phyloP scores from a whole-genome alignment of 2,329 filamentous ascomycete species.

The Parafenestella ontariensis region DNA sequence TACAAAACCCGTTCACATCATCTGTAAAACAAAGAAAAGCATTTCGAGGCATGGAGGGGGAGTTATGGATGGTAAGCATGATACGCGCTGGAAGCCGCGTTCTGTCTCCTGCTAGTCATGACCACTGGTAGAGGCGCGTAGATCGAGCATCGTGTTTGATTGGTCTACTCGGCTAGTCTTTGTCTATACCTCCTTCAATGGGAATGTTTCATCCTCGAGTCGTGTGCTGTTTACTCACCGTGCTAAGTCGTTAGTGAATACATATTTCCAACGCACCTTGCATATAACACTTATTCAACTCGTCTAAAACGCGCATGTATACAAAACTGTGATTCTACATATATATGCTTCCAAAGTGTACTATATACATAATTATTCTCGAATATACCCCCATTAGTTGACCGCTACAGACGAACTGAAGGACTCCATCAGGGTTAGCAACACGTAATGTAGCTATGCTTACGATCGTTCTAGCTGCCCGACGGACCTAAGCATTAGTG shows the following conservation, averaged over 20 bases:
- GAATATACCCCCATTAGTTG: too few species aligned
- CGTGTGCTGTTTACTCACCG: not conserved
- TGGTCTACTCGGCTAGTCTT: not conserved
- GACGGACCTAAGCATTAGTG: too few species aligned
- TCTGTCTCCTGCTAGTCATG: not conserved
- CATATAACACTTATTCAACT: too few species aligned
- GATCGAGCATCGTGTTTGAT: not conserved
- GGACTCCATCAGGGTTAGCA: too few species aligned
- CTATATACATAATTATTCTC: too few species aligned
- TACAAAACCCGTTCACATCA: slow-evolving; percentile 8
- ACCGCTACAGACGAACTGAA: too few species aligned
- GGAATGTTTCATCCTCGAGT: not conserved
- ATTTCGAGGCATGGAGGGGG: slow-evolving; percentile 27
- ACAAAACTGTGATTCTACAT: too few species aligned
- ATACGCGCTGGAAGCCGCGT: slow-evolving; percentile 6
- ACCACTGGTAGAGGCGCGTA: not conserved
- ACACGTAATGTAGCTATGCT: too few species aligned
- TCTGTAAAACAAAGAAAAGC: slow-evolving; percentile 18
- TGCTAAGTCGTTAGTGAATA: not conserved
- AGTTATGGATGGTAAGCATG: slow-evolving; percentile 4
- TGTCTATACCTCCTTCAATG: slow-evolving; percentile 17
- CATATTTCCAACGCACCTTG: not conserved
- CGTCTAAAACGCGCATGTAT: too few species aligned
- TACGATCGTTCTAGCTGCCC: too few species aligned
- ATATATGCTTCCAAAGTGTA: too few species aligned